Evolutionary conservation across 352 stramenopile species (phyloP).

Genomic region (Phytophthora multivora): DNA sequence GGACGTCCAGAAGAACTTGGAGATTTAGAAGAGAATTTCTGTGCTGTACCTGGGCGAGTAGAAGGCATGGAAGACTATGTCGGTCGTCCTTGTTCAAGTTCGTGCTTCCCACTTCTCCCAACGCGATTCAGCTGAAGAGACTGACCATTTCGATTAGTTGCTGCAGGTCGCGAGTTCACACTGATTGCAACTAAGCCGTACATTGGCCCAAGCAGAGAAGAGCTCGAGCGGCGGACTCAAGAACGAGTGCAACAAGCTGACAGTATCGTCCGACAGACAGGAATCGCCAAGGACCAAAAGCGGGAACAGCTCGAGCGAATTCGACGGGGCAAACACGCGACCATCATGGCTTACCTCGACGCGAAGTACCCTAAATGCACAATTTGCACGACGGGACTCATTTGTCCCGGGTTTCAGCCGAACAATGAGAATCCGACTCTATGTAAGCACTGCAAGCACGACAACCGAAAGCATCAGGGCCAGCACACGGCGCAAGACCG

Average conservation of each 20-base stretch:
- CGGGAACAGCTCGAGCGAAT: slow-evolving; percentile 49
- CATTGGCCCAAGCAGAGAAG: slow-evolving; percentile 83
- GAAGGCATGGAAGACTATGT: slow-evolving; percentile 78
- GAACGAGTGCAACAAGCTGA: slow-evolving; percentile 45
- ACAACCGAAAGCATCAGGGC: slow-evolving; percentile 67
- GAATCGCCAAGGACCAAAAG: slow-evolving; percentile 49
- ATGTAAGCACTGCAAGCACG: slow-evolving; percentile 81
- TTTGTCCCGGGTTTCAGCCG: slow-evolving; percentile 78
- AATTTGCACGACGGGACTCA: slow-evolving; percentile 64
- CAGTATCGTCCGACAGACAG: slow-evolving; percentile 58
- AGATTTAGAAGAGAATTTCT: slow-evolving; percentile 81
- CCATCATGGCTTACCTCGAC: slow-evolving; percentile 61
- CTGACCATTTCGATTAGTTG: slow-evolving; percentile 49
- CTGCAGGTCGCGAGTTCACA: slow-evolving; percentile 92
- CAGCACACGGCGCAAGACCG: slow-evolving; percentile 42
- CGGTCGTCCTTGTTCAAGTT: slow-evolving; percentile 73
- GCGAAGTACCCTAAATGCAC: slow-evolving; percentile 62
- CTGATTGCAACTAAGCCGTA: slow-evolving; percentile 93
- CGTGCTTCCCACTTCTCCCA: slow-evolving; percentile 4
- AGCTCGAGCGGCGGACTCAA: slow-evolving; percentile 51
- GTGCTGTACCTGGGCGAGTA: slow-evolving; percentile 73
- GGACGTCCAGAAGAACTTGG: slow-evolving; percentile 74
- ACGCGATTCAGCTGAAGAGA: background rate
- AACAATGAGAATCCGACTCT: slow-evolving; percentile 70
- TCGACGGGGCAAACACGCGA: slow-evolving; percentile 43